These are phyloP conservation scores for Ampelocalamus luodianensis DNA, from an alignment of 176 grass and related monocot species.

Conservation along the genomic window DNA sequence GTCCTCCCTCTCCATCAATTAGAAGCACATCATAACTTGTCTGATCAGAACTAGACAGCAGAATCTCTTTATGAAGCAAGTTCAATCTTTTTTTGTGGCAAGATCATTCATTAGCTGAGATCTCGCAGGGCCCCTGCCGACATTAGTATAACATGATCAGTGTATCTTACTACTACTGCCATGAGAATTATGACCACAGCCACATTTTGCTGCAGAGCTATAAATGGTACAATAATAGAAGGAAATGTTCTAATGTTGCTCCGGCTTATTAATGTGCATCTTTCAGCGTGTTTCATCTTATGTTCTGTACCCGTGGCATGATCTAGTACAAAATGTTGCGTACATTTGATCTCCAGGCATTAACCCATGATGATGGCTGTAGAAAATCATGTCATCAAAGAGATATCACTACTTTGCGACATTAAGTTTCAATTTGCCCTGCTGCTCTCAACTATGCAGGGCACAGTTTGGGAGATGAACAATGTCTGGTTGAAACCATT, in stretches of 20 bases:
- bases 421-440: too few relatives aligned
- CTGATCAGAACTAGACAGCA: not conserved
- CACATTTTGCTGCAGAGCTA: slow-evolving; percentile 9
- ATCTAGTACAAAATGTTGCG: too few relatives aligned
- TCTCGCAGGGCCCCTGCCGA: not conserved
- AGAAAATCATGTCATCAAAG: too few relatives aligned
- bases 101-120: not conserved
- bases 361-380: too few relatives aligned
- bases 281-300: not conserved
- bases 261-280: not conserved
- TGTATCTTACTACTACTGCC: not conserved
- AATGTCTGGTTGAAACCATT: too few relatives aligned
- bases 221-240: not conserved
- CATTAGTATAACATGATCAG: not conserved
- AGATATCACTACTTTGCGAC: too few relatives aligned
- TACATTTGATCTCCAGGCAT: too few relatives aligned
- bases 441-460: too few relatives aligned
- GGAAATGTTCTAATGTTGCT: not conserved
- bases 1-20: slow-evolving; percentile 71
- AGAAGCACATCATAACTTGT: slow-evolving; percentile 33
- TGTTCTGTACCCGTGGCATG: not conserved
- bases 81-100: not conserved
- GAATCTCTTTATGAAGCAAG: not conserved
- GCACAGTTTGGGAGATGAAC: too few relatives aligned
- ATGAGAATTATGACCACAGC: not conserved